Percentiles rank a stretch among this genome's conserved stretches.
These are phyloP conservation scores for Penicillium sp. DNA, from an alignment of 2,329 filamentous ascomycete species.

Conservation along the genomic window DNA sequence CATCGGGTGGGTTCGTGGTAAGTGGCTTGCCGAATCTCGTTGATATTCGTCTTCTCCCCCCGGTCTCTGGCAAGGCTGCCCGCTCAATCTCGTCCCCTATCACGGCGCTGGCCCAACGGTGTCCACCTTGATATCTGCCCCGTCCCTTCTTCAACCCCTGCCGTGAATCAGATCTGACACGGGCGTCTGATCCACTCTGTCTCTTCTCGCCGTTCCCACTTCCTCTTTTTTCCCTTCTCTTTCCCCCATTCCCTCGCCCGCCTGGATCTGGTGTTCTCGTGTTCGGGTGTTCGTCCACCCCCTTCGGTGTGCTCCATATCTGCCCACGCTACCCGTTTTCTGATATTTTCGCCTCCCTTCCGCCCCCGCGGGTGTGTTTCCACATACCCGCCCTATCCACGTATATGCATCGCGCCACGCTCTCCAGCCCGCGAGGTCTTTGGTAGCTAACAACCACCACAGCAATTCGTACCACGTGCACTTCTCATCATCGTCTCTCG, in stretches of 20 bases:
- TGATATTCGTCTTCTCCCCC: too few species aligned
- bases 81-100: conserved; percentile 6
- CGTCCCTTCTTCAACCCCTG: conserved; percentile 21
- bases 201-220: conserved; percentile 7
- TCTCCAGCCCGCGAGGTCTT: conserved; percentile 10
- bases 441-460: conserved; percentile 9
- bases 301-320: conserved; percentile 14
- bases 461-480: conserved; percentile 5
- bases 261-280: conserved; percentile 14
- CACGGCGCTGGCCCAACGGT: conserved; percentile 4
- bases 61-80: too few species aligned
- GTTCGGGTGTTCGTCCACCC: conserved; percentile 16
- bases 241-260: conserved; percentile 9
- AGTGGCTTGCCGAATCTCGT: too few species aligned
- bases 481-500: conserved; percentile 16
- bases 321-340: conserved; percentile 19
- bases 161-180: conserved; percentile 25
- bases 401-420: conserved; percentile 22
- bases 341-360: conserved; percentile 23
- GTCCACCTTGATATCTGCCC: conserved; percentile 23
- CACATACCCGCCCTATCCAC: conserved; percentile 21
- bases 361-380: conserved; percentile 11
- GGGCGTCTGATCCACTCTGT: conserved; percentile 17
- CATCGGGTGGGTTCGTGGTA: too few species aligned
- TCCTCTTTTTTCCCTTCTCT: conserved; percentile 10